Evolutionary conservation across 139 green algal genomes (phyloP), one percentile per base, ranked within the genome.

Genomic region (Chlorella ohadii): DNA sequence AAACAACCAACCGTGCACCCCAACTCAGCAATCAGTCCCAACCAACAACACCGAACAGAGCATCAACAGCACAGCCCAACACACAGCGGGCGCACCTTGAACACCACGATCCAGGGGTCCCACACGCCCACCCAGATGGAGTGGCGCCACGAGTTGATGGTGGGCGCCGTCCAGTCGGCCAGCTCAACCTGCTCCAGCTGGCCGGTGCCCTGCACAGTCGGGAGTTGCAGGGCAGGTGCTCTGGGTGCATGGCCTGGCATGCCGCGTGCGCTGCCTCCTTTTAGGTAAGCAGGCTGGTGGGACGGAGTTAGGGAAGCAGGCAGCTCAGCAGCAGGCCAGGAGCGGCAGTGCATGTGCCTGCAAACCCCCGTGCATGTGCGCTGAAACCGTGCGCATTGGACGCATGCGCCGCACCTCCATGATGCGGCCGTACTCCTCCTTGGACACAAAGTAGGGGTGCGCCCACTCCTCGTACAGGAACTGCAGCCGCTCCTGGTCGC

Each of bases 381-480:
- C n/a, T n/a, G n/a, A n/a, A n/a, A n/a, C n/a, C n/a, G n/a, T n/a
- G n/a, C n/a, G n/a, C n/a, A n/a, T n/a, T n/a, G n/a, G n/a, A n/a
- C n/a, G n/a, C n/a, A n/a, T n/a, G n/a, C 2, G 33, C 27, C 59
- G 19, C 34, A 97, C 94, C 89, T 95, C 68, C 89, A 97, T 93
- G 41, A 98, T 89, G 22, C 96, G 91, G 1, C 85, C 93, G 81
- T 97, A 99, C 89, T 99, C 95, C 86, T 98, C 86, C 57, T 94
- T 95, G 65, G 92, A 97, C 79, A 99, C 94, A 91, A 99, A 99
- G 93, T 94, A 98, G 59, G 96, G 96, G 88, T 99, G 96, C 31
- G 96, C 96, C 95, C 95, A 98, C 89, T 99, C 96, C 36, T 98
- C 94, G 72, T 98, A 99, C 85, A 99, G 86, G 87, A 98, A 99